A percentile compares a stretch with the other conserved stretches of the same genome.
Conservation (phyloP, 1,284 basidiomycete species). For the Meira nashicola region DNA sequence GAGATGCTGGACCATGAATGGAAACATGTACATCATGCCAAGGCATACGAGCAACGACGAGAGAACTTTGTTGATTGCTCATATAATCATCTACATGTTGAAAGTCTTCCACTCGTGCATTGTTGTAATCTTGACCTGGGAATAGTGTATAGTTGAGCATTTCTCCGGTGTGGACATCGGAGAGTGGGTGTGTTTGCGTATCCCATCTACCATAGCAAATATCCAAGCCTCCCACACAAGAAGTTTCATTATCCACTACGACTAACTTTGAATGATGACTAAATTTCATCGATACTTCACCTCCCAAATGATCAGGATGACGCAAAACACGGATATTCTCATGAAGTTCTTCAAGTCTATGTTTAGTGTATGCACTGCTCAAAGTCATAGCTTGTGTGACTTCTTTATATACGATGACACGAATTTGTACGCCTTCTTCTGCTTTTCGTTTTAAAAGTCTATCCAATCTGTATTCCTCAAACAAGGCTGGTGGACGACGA, state of each 20-base stretch:
- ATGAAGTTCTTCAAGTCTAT: conserved; percentile 72
- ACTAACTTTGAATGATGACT: conserved; percentile 58
- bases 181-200: conserved; percentile 25
- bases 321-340: conserved; percentile 75
- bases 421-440: conserved; percentile 78
- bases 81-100: conserved; percentile 66
- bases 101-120: conserved; percentile 56
- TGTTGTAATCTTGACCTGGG: conserved; percentile 83
- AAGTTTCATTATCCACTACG: conserved; percentile 67
- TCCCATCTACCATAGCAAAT: conserved; percentile 95
- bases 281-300: conserved; percentile 19
- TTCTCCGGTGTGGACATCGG: conserved; percentile 67
- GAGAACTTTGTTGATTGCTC: conserved; percentile 67
- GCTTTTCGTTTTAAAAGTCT: conserved; percentile 78
- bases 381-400: conserved; percentile 76
- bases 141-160: conserved; percentile 69
- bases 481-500: conserved; percentile 75
- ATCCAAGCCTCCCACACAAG: conserved; percentile 74
- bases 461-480: conserved; percentile 81
- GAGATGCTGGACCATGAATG: conserved; percentile 71
- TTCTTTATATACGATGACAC: conserved; percentile 63
- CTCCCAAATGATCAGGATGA: conserved; percentile 49
- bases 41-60: conserved; percentile 58
- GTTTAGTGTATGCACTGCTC: conserved; percentile 55
- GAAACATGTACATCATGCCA: conserved; percentile 63